phyloP scores from a whole-genome alignment of 805 yeast genomes.

The Candida palmyrensis region DNA sequence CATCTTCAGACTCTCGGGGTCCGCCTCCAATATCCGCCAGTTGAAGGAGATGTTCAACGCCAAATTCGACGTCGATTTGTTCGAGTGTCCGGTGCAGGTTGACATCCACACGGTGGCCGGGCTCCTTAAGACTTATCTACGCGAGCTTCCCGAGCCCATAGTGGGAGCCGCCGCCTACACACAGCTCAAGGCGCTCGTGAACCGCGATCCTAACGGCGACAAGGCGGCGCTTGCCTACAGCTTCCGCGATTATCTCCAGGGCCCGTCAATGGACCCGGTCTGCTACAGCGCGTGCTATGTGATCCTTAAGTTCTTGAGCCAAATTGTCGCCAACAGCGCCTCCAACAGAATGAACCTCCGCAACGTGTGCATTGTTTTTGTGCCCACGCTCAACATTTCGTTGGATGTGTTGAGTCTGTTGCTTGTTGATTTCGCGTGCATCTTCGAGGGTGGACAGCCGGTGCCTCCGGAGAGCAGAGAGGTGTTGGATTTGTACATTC shows the following conservation, averaged over 20 bases:
- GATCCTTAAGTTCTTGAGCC: constrained; percentile 61
- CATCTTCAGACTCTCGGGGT: constrained; percentile 84
- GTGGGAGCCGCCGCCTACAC: constrained; percentile 47
- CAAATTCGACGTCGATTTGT: constrained; percentile 64
- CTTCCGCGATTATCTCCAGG: constrained; percentile 26
- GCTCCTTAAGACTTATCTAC: constrained; percentile 70
- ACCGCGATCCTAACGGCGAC: constrained; percentile 13
- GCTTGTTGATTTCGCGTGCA: constrained; percentile 55
- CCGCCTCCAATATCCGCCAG: constrained; percentile 67
- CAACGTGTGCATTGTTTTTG: constrained; percentile 75
- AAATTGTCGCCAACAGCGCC: constrained; percentile 55
- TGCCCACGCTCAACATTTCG: constrained; percentile 72
- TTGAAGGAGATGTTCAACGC: constrained; percentile 67
- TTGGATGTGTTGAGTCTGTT: constrained; percentile 54
- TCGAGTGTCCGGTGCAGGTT: constrained; percentile 37
- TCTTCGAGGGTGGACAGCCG: constrained; percentile 52
- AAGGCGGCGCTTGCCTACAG: constrained; percentile 20
- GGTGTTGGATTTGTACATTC: constrained; percentile 48
- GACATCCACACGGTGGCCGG: constrained; percentile 90
- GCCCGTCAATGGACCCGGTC: constrained; percentile 40
- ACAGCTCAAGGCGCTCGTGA: constrained; percentile 20
- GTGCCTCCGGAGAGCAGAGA: constrained; percentile 39
- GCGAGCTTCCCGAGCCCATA: constrained; percentile 71
- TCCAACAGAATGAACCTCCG: constrained; percentile 79
- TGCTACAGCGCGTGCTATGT: constrained; percentile 58